Conservation (phyloP, 2,329 filamentous ascomycete species). For the Aspergillus tubingensis region DNA sequence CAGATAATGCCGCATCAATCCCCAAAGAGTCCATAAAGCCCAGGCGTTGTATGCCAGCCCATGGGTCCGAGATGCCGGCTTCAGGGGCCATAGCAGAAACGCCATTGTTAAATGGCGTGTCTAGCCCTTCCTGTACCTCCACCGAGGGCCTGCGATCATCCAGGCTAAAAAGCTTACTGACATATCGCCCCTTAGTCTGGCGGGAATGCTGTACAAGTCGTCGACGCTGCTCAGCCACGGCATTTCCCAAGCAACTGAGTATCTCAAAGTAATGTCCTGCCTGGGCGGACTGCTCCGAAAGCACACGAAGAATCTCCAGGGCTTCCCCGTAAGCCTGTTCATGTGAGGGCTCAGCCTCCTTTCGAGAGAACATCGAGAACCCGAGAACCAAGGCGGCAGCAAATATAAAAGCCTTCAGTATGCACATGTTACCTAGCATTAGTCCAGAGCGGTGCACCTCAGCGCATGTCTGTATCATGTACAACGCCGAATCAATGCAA, state of each 20-base stretch:
- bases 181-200: constrained; percentile 35
- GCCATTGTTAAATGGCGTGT: constrained; percentile 1
- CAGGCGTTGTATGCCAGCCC: constrained; percentile 8
- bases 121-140: constrained; percentile 9
- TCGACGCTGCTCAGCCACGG: constrained; percentile 47
- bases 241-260: constrained; percentile 50
- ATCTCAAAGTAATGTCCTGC: constrained; percentile 62
- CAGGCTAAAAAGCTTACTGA: constrained; percentile 40
- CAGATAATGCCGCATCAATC: constrained; percentile 25
- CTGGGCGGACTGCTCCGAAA: constrained; percentile 56
- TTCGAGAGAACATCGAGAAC: constrained; percentile 57
- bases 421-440: constrained; percentile 59
- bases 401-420: constrained; percentile 60
- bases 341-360: constrained; percentile 43
- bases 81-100: constrained; percentile 8
- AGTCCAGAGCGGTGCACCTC: constrained; percentile 50
- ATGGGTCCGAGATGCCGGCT: constrained; percentile 18
- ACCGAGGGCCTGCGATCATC: constrained; percentile 19
- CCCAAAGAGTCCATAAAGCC: constrained; percentile 17
- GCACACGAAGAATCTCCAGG: constrained; percentile 51
- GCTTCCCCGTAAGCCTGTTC: constrained; percentile 53
- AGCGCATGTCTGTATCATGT: constrained; percentile 57
- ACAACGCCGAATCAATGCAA: constrained; percentile 58
- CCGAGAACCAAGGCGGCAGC: constrained; percentile 60
- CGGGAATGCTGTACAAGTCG: constrained; percentile 29